phyloP scores from a whole-genome alignment of 805 yeast genomes.

The Starmerella asiatica region DNA sequence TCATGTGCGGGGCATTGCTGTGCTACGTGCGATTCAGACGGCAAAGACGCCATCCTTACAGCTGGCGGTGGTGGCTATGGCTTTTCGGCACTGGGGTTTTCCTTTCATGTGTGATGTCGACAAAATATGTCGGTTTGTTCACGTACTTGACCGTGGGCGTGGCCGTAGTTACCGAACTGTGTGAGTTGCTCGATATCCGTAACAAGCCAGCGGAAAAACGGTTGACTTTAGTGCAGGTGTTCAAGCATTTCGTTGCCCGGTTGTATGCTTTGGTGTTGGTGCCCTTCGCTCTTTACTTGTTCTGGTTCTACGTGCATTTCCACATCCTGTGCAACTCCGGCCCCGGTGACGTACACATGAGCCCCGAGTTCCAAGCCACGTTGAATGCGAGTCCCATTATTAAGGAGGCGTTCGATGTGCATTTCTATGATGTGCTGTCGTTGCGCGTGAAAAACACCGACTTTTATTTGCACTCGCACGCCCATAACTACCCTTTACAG shows the following conservation, averaged over 20 bases:
- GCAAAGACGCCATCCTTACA: conserved; percentile 46
- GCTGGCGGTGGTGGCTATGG: conserved; percentile 91
- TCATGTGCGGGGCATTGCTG: conserved; percentile 71
- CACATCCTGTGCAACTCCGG: conserved; percentile 64
- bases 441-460: conserved; percentile 54
- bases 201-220: conserved; percentile 43
- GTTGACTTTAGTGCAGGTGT: conserved; percentile 24
- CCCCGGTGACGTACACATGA: conserved; percentile 84
- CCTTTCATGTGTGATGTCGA: conserved; percentile 83
- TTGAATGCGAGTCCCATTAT: conserved; percentile 52
- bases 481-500: conserved; percentile 72
- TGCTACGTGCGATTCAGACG: conserved; percentile 61
- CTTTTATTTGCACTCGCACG: conserved; percentile 68
- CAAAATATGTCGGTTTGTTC: conserved; percentile 93
- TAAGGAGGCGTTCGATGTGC: conserved; percentile 53
- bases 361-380: conserved; percentile 81
- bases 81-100: conserved; percentile 66
- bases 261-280: conserved; percentile 50
- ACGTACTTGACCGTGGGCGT: conserved; percentile 80
- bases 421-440: conserved; percentile 49
- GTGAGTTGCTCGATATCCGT: conserved; percentile 42
- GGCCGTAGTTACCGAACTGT: conserved; percentile 69
- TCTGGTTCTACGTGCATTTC: conserved; percentile 73
- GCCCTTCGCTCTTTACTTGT: conserved; percentile 57
- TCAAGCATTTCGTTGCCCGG: conserved; percentile 60